phyloP scores from a whole-genome alignment of 2,329 filamentous ascomycete genomes.

The Diaporthe citriasiana region DNA sequence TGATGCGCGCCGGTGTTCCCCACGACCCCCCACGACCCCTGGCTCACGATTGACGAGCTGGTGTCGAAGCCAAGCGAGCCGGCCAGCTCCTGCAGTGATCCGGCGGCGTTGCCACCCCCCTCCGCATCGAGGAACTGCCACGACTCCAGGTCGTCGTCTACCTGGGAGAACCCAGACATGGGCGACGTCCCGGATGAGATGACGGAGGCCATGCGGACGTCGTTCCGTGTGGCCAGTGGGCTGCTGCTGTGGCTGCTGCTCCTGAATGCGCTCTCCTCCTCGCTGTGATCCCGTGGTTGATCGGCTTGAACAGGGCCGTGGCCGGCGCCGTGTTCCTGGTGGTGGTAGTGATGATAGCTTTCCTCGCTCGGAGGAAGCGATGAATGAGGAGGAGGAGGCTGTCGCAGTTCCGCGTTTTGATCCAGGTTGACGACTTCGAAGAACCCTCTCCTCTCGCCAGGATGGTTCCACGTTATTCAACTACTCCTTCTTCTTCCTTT shows the following conservation, averaged over 20 bases:
- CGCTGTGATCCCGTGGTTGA: neutral
- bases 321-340: neutral
- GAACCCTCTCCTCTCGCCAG: neutral
- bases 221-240: neutral
- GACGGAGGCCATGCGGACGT: constrained; percentile 50
- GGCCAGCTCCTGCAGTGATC: constrained; percentile 11
- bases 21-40: constrained; percentile 65
- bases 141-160: constrained; percentile 51
- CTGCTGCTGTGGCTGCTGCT: neutral
- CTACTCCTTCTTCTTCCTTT: neutral
- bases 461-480: neutral
- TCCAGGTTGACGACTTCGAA: constrained; percentile 31
- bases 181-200: constrained; percentile 50
- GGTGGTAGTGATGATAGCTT: neutral
- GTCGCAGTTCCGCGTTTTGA: constrained; percentile 1
- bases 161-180: constrained; percentile 39
- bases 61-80: constrained; percentile 57
- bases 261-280: neutral
- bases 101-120: constrained; percentile 49
- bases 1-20: constrained; percentile 53
- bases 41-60: constrained; percentile 65
- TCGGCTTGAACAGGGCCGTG: neutral
- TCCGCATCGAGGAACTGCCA: constrained; percentile 37
- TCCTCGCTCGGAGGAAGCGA: constrained; percentile 11
- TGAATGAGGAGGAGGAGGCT: constrained; percentile 7